Evolutionary conservation across 768 basidiomycete species (phyloP).

Genomic region (Coprinopsis marcescibilis): DNA sequence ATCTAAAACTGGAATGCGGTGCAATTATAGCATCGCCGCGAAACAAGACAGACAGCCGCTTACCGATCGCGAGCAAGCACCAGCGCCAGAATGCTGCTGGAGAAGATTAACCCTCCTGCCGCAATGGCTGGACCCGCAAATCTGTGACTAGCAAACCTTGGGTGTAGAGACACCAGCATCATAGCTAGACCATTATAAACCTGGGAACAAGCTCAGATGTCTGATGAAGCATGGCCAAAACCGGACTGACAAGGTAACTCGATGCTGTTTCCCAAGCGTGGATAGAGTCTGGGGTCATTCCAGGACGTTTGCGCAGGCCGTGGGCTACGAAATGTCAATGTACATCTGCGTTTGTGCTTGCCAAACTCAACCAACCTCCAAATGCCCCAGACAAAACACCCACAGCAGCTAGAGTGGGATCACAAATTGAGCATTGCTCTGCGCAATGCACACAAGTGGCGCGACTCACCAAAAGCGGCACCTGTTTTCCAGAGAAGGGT

Average conservation of each 20-base stretch:
- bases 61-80: constrained; percentile 44
- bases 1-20: constrained; percentile 28
- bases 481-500: constrained; percentile 38
- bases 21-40: constrained; percentile 4
- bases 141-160: constrained; percentile 48
- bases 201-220: constrained; percentile 26
- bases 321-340: no score
- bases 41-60: constrained; percentile 15
- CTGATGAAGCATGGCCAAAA: neutral
- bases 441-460: neutral
- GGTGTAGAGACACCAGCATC: constrained; percentile 57
- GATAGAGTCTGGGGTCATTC: constrained; percentile 45
- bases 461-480: constrained; percentile 31
- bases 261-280: constrained; percentile 60
- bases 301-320: constrained; percentile 41
- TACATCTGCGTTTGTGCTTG: no score
- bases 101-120: constrained; percentile 53
- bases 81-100: constrained; percentile 53
- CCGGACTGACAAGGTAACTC: constrained; percentile 50
- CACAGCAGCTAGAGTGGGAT: constrained; percentile 24
- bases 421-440: neutral
- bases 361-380: constrained; percentile 33
- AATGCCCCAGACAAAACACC: constrained; percentile 64
- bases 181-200: constrained; percentile 66
- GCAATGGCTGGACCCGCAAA: constrained; percentile 68